Conservation (phyloP, 106 monocot species). For the Dioscorea zingiberensis region DNA sequence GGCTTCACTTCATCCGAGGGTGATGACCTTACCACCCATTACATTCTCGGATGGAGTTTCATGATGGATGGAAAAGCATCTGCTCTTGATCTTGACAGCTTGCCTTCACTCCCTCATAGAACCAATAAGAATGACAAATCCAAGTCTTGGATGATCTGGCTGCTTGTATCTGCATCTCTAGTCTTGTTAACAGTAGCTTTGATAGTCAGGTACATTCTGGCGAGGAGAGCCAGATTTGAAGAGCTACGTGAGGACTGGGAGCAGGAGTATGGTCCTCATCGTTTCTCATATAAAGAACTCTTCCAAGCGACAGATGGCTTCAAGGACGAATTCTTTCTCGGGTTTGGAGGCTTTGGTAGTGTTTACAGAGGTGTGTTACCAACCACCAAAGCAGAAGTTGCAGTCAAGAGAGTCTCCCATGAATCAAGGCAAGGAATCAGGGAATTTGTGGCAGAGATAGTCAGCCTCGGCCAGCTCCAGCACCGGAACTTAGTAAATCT, state of each 20-base stretch:
- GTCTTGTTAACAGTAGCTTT: background rate
- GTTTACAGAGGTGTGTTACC: constrained; percentile 2
- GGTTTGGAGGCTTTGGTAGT: constrained; percentile 5
- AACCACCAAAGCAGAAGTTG: background rate
- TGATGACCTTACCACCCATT: constrained; percentile 3
- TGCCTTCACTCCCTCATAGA: constrained; percentile 1
- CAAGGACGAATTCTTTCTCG: background rate
- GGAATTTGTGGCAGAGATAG: constrained; percentile 5
- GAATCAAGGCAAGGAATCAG: background rate
- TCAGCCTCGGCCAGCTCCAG: constrained; percentile 2
- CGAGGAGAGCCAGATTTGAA: background rate
- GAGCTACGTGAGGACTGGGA: constrained; percentile 14
- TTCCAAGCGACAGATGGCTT: background rate
- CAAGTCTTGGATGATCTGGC: background rate
- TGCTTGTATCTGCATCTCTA: background rate
- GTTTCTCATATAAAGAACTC: constrained; percentile 5
- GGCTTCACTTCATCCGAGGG: constrained; percentile 20
- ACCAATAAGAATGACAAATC: background rate
- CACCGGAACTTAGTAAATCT: background rate
- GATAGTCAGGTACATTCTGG: background rate
- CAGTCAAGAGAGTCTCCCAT: constrained; percentile 3
- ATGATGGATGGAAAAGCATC: constrained; percentile 7
- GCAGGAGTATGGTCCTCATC: constrained; percentile 6
- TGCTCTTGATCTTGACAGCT: background rate
- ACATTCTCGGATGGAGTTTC: constrained; percentile 26